Percentiles rank a stretch among this genome's conserved stretches.
phyloP scores from a whole-genome alignment of 768 basidiomycete species.

The Russula foetens region DNA sequence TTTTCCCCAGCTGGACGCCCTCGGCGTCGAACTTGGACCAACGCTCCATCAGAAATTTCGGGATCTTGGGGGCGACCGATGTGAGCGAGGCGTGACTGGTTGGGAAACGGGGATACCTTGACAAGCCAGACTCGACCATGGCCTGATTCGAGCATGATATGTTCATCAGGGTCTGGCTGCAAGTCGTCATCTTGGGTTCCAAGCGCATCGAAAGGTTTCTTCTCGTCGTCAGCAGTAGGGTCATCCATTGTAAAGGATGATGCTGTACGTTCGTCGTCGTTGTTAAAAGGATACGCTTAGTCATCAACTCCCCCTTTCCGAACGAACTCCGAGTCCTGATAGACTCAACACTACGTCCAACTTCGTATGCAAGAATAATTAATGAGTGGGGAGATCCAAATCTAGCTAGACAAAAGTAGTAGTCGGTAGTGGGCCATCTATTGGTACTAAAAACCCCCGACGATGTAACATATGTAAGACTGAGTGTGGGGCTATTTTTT shows the following conservation, averaged over 20 bases:
- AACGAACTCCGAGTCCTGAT: background rate
- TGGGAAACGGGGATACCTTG: conserved; percentile 45
- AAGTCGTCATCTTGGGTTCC: conserved; percentile 40
- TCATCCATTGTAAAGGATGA: conserved; percentile 21
- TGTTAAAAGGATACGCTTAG: background rate
- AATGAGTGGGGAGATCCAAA: conserved; percentile 7
- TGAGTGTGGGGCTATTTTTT: background rate
- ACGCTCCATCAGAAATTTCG: conserved; percentile 76
- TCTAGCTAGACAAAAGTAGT: background rate
- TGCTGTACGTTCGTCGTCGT: background rate
- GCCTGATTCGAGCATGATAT: conserved; percentile 68
- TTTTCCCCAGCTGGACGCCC: conserved; percentile 73
- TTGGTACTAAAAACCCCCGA: conserved; percentile 28
- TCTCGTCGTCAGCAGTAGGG: conserved; percentile 45
- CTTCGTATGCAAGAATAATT: too few species aligned
- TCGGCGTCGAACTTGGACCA: conserved; percentile 74
- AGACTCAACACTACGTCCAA: too few species aligned
- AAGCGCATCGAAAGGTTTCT: conserved; percentile 62
- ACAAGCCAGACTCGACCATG: conserved; percentile 78
- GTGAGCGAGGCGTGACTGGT: background rate
- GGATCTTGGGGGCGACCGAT: conserved; percentile 43
- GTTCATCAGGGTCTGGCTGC: conserved; percentile 75
- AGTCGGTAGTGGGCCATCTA: conserved; percentile 26
- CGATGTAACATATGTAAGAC: conserved; percentile 21
- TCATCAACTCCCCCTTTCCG: background rate